phyloP scores from a whole-genome alignment of 2,329 filamentous ascomycete species.

The Fusarium sp. region DNA sequence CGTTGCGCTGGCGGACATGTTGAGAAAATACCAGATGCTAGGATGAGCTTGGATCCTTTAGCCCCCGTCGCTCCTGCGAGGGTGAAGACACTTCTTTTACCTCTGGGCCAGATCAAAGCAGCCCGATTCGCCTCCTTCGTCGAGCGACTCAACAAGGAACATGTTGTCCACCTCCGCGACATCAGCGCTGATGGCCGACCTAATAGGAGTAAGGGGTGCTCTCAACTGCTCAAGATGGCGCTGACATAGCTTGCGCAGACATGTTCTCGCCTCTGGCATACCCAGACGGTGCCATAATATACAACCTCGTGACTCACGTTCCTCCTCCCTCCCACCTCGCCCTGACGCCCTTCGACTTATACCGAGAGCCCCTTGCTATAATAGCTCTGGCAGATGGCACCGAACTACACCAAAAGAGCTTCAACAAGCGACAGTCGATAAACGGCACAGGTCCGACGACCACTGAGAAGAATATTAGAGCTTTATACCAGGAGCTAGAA shows the following conservation, averaged over 20 bases:
- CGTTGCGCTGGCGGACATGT: slow-evolving; percentile 42
- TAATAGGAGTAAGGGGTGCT: slow-evolving; percentile 73
- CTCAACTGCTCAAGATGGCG: background rate
- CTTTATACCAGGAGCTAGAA: slow-evolving; percentile 73
- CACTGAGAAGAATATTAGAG: slow-evolving; percentile 64
- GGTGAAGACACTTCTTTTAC: slow-evolving; percentile 86
- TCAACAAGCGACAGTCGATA: slow-evolving; percentile 63
- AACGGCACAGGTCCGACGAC: slow-evolving; percentile 59
- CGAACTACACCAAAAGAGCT: slow-evolving; percentile 66
- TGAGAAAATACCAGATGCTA: slow-evolving; percentile 56
- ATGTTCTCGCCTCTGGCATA: slow-evolving; percentile 94
- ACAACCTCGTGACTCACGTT: slow-evolving; percentile 83
- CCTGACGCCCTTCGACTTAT: slow-evolving; percentile 88
- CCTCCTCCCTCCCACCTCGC: slow-evolving; percentile 82
- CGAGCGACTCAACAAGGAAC: slow-evolving; percentile 77
- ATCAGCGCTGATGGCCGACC: slow-evolving; percentile 85
- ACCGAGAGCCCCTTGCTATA: slow-evolving; percentile 82
- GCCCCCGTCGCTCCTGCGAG: slow-evolving; percentile 91
- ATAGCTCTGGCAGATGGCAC: slow-evolving; percentile 85
- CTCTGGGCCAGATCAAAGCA: slow-evolving; percentile 84
- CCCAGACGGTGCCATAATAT: slow-evolving; percentile 84
- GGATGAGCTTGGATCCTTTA: slow-evolving; percentile 87
- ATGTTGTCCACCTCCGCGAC: slow-evolving; percentile 84
- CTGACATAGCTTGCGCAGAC: slow-evolving; percentile 60
- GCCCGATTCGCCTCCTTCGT: slow-evolving; percentile 83